phyloP scores from a whole-genome alignment of 169 alveolate genomes.

The Plasmodium vinckei region DNA sequence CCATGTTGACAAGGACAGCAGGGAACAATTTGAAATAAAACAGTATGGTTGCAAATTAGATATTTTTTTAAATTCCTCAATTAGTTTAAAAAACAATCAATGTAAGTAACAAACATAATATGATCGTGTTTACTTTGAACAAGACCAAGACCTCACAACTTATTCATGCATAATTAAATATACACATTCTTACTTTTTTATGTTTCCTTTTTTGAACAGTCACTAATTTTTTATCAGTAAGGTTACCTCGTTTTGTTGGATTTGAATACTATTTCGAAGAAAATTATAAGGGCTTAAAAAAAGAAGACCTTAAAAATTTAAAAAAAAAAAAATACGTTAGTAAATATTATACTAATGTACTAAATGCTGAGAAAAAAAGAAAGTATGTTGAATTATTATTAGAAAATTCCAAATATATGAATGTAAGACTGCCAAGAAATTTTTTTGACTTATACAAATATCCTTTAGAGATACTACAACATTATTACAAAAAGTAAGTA shows the following conservation, averaged over 20 bases:
- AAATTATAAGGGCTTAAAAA: slow-evolving; percentile 53
- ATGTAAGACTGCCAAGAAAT: slow-evolving; percentile 52
- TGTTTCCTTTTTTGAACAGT: background rate
- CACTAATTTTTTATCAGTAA: slow-evolving; percentile 48
- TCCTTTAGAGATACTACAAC: slow-evolving; percentile 37
- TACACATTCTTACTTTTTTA: background rate
- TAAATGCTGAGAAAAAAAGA: slow-evolving; percentile 29
- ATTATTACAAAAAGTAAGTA: slow-evolving; percentile 62
- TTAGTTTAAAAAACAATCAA: slow-evolving; percentile 32
- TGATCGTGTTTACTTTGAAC: background rate
- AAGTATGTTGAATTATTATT: slow-evolving; percentile 47
- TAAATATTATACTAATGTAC: slow-evolving; percentile 57
- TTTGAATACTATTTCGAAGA: slow-evolving; percentile 71
- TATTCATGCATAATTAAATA: background rate
- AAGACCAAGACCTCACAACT: background rate
- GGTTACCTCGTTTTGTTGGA: slow-evolving; percentile 66
- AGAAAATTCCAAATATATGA: slow-evolving; percentile 72
- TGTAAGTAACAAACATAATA: slow-evolving; percentile 11
- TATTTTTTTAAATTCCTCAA: slow-evolving; percentile 36
- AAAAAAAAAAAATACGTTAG: slow-evolving; percentile 64
- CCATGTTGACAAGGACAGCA: slow-evolving; percentile 73
- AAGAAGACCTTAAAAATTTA: slow-evolving; percentile 37
- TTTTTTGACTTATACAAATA: slow-evolving; percentile 51
- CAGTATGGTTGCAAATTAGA: slow-evolving; percentile 63
- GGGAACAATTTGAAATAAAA: slow-evolving; percentile 73